Evolutionary conservation across 805 yeast genomes (phyloP).

Genomic region (Saccharomycopsis fibuligera): DNA sequence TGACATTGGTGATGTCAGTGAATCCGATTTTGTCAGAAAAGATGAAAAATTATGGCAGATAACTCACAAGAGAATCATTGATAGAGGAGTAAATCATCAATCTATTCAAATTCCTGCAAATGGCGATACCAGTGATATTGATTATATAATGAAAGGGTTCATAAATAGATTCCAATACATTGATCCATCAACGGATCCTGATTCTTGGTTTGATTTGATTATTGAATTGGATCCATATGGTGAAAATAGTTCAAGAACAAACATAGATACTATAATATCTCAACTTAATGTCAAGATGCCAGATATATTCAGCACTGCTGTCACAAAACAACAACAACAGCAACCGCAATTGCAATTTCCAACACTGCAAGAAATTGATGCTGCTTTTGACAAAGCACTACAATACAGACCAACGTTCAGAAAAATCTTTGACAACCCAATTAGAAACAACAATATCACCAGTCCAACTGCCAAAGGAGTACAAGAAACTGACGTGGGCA

Average conservation of each 20-base stretch:
- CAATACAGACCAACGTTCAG: slow-evolving; percentile 46
- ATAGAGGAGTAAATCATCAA: slow-evolving; percentile 86
- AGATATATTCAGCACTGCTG: slow-evolving; percentile 31
- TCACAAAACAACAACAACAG: too few relatives aligned
- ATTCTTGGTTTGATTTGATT: slow-evolving; percentile 56
- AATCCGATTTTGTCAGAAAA: slow-evolving; percentile 21
- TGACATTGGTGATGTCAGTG: slow-evolving; percentile 26
- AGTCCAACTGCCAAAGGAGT: too few relatives aligned
- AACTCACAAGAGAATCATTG: slow-evolving; percentile 53
- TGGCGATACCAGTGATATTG: slow-evolving; percentile 40
- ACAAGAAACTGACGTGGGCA: slow-evolving; percentile 59
- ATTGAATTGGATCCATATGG: slow-evolving; percentile 42
- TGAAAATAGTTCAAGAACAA: slow-evolving; percentile 41
- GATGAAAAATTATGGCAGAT: slow-evolving; percentile 38
- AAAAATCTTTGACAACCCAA: slow-evolving; percentile 26
- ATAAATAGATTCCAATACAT: slow-evolving; percentile 62
- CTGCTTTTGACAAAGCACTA: slow-evolving; percentile 49
- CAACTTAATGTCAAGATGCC: slow-evolving; percentile 37
- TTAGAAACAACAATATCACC: too few relatives aligned
- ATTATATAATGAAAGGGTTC: slow-evolving; percentile 70
- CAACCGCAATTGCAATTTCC: too few relatives aligned
- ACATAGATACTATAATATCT: slow-evolving; percentile 39
- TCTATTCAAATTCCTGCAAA: slow-evolving; percentile 47
- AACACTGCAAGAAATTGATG: slow-evolving; percentile 31
- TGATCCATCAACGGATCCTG: slow-evolving; percentile 44